Evolutionary conservation across 768 basidiomycete genomes (phyloP).

Genomic region (Suillus alpinus): DNA sequence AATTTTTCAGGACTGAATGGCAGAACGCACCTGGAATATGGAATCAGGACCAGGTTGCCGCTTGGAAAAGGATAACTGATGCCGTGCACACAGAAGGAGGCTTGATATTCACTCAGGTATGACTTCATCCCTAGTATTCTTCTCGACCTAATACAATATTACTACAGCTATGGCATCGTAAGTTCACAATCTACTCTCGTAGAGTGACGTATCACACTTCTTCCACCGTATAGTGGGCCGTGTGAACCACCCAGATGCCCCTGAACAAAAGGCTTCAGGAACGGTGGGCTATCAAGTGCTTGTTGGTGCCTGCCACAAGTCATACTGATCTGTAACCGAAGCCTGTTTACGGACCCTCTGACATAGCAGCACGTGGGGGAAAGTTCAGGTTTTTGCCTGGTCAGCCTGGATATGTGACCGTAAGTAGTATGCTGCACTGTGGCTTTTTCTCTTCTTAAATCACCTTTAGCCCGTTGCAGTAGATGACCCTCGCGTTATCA

Average conservation of each 20-base stretch:
- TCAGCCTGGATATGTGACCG: slow-evolving; percentile 38
- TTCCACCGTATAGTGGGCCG: slow-evolving; percentile 32
- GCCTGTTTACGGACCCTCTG: slow-evolving; percentile 46
- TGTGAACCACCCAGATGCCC: slow-evolving; percentile 35
- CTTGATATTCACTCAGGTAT: slow-evolving; percentile 44
- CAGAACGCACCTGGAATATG: slow-evolving; percentile 46
- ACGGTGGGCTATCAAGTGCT: slow-evolving; percentile 16
- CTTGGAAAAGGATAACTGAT: slow-evolving; percentile 46
- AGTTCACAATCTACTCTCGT: slow-evolving; percentile 1
- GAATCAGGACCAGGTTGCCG: slow-evolving; percentile 40
- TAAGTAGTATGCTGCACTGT: slow-evolving; percentile 17
- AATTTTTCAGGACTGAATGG: slow-evolving; percentile 38
- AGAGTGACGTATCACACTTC: background rate
- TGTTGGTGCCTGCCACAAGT: background rate
- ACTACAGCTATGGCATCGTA: slow-evolving; percentile 38
- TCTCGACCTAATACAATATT: background rate
- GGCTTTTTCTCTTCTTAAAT: background rate
- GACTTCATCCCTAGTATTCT: background rate
- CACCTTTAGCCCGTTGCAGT: slow-evolving; percentile 35
- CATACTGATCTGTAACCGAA: slow-evolving; percentile 10
- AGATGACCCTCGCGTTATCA: slow-evolving; percentile 39
- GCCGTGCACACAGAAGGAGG: slow-evolving; percentile 45
- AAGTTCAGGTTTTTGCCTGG: slow-evolving; percentile 40
- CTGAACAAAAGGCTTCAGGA: slow-evolving; percentile 38
- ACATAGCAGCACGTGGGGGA: slow-evolving; percentile 40